Evolutionary conservation across 208 protist genomes (phyloP), one percentile per base, ranked within the genome.

Genomic region (Acanthamoeba castellanii): DNA sequence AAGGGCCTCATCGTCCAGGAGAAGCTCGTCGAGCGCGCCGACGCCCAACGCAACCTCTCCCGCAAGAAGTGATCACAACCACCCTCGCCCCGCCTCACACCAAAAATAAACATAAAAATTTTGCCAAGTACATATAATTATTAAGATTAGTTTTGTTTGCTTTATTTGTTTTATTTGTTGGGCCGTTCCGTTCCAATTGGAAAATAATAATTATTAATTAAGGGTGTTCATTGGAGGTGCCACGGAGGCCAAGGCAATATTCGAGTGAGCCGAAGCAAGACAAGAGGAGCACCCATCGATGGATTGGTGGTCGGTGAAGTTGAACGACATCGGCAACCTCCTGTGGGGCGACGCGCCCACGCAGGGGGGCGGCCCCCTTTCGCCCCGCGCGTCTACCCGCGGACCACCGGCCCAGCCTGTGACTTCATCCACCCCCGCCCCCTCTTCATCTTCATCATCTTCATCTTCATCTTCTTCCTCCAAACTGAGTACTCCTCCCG

Each of bases 1-100:
- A 99, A 99, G 95, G 98, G 98, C 47, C 93, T 99, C 37, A 70
- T 52, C 45, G 95, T 99, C 8, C 95, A 98, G 50, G 97, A 99
- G 42, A 98, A 98, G 93, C 50, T 98, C 37, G 98, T 99, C 30
- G 96, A 98, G 81, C 64, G 95, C 47, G 98, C 95, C 30, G 98
- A 99, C 27, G 99, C 99, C 92, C 98, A 98, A 95, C 95, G 97
- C 87, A 98, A 98, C 6, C 55, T 96, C 9, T 90, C 90, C 27
- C 94, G 95, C 27, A 97, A 97, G 45, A 98, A 98, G 95, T 98
- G 74, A 84, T 45, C 30, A 14, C 72, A 27, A 16, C 50, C 13
- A 13, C 50, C 50, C 13, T 52, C 7, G 47, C 55, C 2, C 55
- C 18, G 16, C 55, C 6, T 4, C 8, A 14, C 3, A 22, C 55